phyloP scores from a whole-genome alignment of 1,284 basidiomycete species.

The Cryptococcus neoformans region DNA sequence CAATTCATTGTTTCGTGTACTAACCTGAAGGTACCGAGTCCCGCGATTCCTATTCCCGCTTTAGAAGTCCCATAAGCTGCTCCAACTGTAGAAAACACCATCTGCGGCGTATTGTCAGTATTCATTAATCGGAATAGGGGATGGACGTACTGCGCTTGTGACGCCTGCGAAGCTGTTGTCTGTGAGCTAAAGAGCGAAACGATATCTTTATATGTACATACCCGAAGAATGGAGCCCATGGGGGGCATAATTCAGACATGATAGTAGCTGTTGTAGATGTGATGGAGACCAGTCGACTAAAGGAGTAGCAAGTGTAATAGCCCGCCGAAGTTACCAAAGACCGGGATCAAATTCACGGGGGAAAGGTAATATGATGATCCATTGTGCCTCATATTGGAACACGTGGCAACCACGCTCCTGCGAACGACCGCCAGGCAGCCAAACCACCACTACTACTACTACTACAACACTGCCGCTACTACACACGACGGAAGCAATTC shows the following conservation, averaged over 20 bases:
- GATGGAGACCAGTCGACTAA: neutral
- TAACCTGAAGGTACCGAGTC: constrained; percentile 78
- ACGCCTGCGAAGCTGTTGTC: constrained; percentile 42
- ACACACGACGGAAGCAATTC: neutral
- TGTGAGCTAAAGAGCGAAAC: constrained; percentile 9
- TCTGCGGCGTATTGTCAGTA: constrained; percentile 23
- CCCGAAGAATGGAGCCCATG: constrained; percentile 51
- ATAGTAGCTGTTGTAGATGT: constrained; percentile 3
- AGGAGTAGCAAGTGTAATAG: neutral
- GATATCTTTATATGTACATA: constrained; percentile 17
- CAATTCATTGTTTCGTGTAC: constrained; percentile 6
- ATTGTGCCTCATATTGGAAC: too few relatives aligned
- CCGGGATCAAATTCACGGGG: neutral
- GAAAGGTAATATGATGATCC: too few relatives aligned
- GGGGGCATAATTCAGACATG: constrained; percentile 48
- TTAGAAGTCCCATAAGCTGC: constrained; percentile 98
- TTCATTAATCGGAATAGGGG: neutral
- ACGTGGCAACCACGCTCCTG: too few relatives aligned
- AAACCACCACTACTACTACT: too few relatives aligned
- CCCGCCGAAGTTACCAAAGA: neutral
- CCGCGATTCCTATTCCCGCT: constrained; percentile 96
- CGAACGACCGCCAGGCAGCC: too few relatives aligned
- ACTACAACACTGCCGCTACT: too few relatives aligned
- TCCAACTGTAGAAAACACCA: constrained; percentile 63
- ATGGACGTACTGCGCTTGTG: constrained; percentile 34